Evolutionary conservation across 2,329 filamentous ascomycete species (phyloP).

Genomic region (Talaromyces sp.): DNA sequence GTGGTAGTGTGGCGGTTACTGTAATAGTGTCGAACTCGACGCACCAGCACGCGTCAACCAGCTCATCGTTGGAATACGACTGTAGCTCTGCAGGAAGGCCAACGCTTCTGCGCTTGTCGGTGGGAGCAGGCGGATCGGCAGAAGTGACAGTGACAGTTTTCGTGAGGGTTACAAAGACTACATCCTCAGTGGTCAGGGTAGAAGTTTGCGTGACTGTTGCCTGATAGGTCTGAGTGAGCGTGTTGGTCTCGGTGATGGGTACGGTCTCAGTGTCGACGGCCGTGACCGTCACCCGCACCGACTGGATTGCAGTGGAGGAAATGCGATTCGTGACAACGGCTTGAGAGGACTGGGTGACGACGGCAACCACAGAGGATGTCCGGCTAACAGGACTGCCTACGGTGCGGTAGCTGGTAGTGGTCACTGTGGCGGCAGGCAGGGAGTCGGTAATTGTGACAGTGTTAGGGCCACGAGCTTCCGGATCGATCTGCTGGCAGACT

Average conservation of each 20-base stretch:
- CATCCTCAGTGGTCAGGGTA: not conserved
- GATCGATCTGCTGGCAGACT: slow-evolving; percentile 5
- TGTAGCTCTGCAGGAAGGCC: not conserved
- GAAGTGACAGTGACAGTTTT: not conserved
- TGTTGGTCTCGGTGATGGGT: not conserved
- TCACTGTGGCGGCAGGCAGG: not conserved
- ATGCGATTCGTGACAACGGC: not conserved
- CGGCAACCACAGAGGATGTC: not conserved
- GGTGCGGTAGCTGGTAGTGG: not conserved
- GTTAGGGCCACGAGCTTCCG: not conserved
- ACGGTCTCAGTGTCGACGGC: not conserved
- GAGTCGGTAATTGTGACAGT: not conserved
- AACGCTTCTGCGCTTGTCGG: not conserved
- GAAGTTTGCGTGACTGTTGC: not conserved
- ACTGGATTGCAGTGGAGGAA: not conserved
- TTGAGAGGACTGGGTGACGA: not conserved
- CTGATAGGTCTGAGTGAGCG: not conserved
- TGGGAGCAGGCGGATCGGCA: not conserved
- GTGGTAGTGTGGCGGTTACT: not conserved
- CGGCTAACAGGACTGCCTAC: not conserved
- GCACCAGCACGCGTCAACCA: slow-evolving; percentile 5
- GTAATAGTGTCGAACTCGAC: slow-evolving; percentile 2
- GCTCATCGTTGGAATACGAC: not conserved
- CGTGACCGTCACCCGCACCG: not conserved
- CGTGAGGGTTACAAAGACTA: not conserved